These are phyloP conservation scores for Acacia pycnantha DNA, from an alignment of 331 rosid genomes.

Conservation along the genomic window DNA sequence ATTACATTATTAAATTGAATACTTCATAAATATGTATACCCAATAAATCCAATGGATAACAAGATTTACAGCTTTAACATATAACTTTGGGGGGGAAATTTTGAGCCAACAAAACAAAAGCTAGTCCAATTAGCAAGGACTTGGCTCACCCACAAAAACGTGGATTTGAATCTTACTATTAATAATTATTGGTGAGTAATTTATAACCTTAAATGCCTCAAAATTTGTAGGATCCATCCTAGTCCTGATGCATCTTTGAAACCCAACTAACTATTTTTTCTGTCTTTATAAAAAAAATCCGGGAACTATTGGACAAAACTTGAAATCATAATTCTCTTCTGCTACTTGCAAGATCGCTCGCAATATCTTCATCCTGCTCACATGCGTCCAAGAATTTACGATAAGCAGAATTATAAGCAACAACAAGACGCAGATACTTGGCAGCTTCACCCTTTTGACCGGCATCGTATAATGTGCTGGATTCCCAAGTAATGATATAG, in stretches of 20 bases:
- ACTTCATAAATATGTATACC: background rate
- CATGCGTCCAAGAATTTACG: slow-evolving; percentile 60
- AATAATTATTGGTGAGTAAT: background rate
- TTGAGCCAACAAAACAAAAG: background rate
- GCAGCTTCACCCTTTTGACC: slow-evolving; percentile 82
- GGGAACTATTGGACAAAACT: background rate
- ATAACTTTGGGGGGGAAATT: background rate
- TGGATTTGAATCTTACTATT: background rate
- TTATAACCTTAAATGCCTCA: background rate
- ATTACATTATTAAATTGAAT: background rate
- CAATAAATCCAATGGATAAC: background rate
- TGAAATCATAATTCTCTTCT: slow-evolving; percentile 65
- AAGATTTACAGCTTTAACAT: background rate
- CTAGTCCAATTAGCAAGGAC: background rate
- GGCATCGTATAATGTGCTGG: slow-evolving; percentile 64
- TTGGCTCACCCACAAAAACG: background rate
- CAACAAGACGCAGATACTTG: slow-evolving; percentile 69
- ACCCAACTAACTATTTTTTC: background rate
- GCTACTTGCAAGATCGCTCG: slow-evolving; percentile 60
- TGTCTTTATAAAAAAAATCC: background rate
- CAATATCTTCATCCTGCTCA: slow-evolving; percentile 56
- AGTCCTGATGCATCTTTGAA: background rate
- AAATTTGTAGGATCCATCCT: background rate
- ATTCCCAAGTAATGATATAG: slow-evolving; percentile 22
- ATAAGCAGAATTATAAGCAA: slow-evolving; percentile 67